A percentile compares a stretch with the other conserved stretches of the same genome.
Conservation (phyloP, 202 grass and related monocot species). For the Setaria viridis region DNA sequence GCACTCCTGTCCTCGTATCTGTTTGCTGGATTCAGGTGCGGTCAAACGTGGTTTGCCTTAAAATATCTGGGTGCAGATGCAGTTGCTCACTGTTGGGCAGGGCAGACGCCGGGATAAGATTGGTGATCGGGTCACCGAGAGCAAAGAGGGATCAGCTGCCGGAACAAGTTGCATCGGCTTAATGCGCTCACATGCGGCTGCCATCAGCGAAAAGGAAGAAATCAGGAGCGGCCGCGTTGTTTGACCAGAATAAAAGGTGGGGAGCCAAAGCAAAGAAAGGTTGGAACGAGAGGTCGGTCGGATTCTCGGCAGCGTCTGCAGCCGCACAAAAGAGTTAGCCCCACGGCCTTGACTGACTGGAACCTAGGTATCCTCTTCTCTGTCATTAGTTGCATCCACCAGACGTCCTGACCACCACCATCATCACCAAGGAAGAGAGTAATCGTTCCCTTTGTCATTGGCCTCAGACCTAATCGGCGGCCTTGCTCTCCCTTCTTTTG, state of each 20-base stretch:
- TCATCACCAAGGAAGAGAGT: too few species aligned
- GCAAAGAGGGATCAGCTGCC: neutral
- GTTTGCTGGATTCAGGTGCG: too few species aligned
- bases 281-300: neutral
- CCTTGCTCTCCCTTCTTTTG: too few species aligned
- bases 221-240: slow-evolving; percentile 29
- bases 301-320: neutral
- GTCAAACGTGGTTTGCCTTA: neutral
- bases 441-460: too few species aligned
- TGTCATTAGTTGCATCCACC: too few species aligned
- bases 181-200: neutral
- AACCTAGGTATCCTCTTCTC: too few species aligned
- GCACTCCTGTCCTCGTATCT: neutral
- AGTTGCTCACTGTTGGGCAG: too few species aligned
- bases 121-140: neutral
- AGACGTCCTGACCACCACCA: too few species aligned
- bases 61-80: neutral
- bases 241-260: slow-evolving; percentile 10
- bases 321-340: neutral
- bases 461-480: too few species aligned
- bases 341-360: slow-evolving; percentile 12
- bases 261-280: neutral
- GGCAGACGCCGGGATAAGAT: neutral
- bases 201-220: slow-evolving; percentile 11
- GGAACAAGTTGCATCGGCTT: neutral